These are phyloP conservation scores for Rosa lucieae DNA, from an alignment of 306 rosid genomes.

Conservation along the genomic window DNA sequence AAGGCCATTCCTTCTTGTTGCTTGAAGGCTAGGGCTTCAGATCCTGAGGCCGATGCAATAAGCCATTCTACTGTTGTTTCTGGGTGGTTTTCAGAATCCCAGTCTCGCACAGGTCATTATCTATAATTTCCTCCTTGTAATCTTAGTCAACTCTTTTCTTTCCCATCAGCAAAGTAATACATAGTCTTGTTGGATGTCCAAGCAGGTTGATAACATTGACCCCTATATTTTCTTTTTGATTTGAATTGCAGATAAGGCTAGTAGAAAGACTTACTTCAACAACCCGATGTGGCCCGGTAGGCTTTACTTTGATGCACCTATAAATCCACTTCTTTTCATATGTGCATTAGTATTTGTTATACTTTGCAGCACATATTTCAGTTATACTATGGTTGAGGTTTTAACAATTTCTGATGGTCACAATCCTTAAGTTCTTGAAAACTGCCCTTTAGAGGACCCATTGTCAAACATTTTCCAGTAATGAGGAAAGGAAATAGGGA, in stretches of 20 bases:
- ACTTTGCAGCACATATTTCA: not conserved
- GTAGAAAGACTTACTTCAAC: conserved; percentile 67
- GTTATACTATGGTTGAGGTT: not conserved
- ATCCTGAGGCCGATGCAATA: conserved; percentile 69
- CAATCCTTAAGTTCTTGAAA: not conserved
- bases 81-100: conserved; percentile 96
- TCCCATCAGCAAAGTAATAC: conserved; percentile 2
- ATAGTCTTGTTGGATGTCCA: conserved; percentile 11
- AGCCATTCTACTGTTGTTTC: conserved; percentile 96
- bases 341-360: not conserved
- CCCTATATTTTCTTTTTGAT: conserved; percentile 9
- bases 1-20: conserved; percentile 86
- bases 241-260: conserved; percentile 49
- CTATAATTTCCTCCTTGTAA: conserved; percentile 26
- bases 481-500: not conserved
- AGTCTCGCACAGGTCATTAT: conserved; percentile 73
- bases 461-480: not conserved
- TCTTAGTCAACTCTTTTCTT: not conserved
- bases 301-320: conserved; percentile 13
- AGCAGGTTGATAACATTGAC: conserved; percentile 3
- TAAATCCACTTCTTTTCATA: not conserved
- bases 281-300: conserved; percentile 99
- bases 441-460: not conserved
- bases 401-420: not conserved
- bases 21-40: conserved; percentile 79